Conservation (phyloP, 257 asterid genomes). For the Fraxinus anomala region DNA sequence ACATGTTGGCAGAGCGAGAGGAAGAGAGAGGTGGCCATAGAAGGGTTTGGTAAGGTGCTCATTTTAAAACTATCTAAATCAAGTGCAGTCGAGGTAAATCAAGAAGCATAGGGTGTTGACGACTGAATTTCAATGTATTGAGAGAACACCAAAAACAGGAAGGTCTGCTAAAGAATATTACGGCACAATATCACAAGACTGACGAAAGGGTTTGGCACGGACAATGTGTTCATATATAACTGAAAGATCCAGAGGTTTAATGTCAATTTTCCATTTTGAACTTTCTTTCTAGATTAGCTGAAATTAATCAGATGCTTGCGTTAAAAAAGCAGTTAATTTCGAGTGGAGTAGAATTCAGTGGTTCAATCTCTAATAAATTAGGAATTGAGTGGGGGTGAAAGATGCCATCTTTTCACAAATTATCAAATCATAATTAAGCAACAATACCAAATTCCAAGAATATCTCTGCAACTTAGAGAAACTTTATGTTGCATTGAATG, state of each 20-base stretch:
- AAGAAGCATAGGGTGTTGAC: neutral
- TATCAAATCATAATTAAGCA: neutral
- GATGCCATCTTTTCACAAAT: constrained; percentile 2
- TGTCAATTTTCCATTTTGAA: neutral
- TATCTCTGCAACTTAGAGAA: neutral
- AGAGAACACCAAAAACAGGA: neutral
- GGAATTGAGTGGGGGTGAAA: neutral
- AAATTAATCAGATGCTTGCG: neutral
- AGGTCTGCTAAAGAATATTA: neutral
- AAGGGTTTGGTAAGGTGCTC: neutral
- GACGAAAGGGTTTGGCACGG: neutral
- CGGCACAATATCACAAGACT: neutral
- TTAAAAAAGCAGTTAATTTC: neutral
- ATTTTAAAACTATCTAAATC: neutral
- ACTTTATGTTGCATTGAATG: neutral
- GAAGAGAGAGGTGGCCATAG: neutral
- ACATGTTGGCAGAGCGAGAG: neutral
- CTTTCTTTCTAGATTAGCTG: neutral
- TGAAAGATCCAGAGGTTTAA: neutral
- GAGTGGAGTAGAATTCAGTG: neutral
- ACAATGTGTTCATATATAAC: neutral
- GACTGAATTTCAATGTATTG: neutral
- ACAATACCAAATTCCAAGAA: neutral
- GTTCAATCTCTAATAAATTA: neutral
- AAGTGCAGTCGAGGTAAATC: neutral